These are phyloP conservation scores for Rhodomyrtus tomentosa DNA, from an alignment of 345 rosid genomes.

Conservation along the genomic window DNA sequence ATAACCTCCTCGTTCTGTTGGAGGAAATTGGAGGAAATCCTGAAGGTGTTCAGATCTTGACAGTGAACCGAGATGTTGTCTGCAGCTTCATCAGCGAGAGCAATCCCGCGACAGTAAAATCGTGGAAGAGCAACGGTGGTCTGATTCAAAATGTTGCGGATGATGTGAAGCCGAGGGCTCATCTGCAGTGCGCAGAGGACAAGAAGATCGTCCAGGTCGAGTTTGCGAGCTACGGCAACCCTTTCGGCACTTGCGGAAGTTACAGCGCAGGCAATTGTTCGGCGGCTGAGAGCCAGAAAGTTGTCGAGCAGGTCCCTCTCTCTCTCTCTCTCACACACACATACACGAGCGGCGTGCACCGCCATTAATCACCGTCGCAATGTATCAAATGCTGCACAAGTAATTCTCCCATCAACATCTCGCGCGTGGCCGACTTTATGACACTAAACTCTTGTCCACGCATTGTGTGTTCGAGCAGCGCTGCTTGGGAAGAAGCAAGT, in stretches of 20 bases:
- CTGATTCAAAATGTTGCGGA: constrained; percentile 5
- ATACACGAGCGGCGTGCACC: too few species aligned
- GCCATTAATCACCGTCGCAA: not conserved
- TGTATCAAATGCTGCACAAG: not conserved
- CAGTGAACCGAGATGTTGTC: constrained; percentile 26
- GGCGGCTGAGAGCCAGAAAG: constrained; percentile 11
- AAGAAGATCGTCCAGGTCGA: constrained; percentile 17
- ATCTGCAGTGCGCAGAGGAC: constrained; percentile 9
- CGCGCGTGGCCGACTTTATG: not conserved
- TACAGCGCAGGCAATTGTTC: constrained; percentile 22
- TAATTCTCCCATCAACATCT: not conserved
- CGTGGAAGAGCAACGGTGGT: constrained; percentile 14
- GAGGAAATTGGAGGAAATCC: constrained; percentile 29
- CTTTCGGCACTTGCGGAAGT: constrained; percentile 24
- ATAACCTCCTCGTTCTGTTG: constrained; percentile 26
- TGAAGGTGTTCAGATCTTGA: constrained; percentile 14
- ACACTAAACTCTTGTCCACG: not conserved
- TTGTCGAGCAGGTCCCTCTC: constrained; percentile 23
- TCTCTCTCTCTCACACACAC: not conserved
- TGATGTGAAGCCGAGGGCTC: constrained; percentile 12
- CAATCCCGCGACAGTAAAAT: constrained; percentile 11
- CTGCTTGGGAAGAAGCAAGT: not conserved
- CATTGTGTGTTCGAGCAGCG: not conserved
- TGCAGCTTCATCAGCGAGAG: constrained; percentile 27
- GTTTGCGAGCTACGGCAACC: constrained; percentile 42